Base-by-base conservation (phyloP, 208 protist species). In the Trypanosoma mega region DNA sequence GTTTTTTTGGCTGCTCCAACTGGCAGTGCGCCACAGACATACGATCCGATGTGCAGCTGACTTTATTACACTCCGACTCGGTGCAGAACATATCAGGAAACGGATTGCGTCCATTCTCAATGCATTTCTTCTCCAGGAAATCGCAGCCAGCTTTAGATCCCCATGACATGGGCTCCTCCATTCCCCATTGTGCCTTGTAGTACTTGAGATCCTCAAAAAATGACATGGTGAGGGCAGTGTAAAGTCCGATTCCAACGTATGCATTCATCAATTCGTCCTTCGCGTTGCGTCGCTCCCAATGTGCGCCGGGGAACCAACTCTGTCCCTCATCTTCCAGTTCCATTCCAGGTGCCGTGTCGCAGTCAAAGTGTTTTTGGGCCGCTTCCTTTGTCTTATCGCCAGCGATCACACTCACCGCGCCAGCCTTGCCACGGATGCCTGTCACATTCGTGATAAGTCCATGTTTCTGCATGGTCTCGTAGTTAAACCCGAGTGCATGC, bases 401-500 rank as follows among this genome's bases (percentile, higher is more conserved):
- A 16, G 60, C 55, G 5, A 21, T 56, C 9, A 75, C 36, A 3
- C 51, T 45, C 30, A 70, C 30, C 14, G 0, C 5, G 11, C 27
- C 4, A 11, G 18, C 0, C 57, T 59, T 72, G 3, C 60, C 59
- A 7, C 58, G 68, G 14, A 62, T 1, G 14, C 12, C 29, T 23
- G 2, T 8, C 7, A 54, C 36, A 0, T 30, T 37, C 12, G 8
- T 26, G 14, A 69, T 3, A 59, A 69, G 68, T 0, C 12, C 27
- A 1, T 1, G 31, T 24, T 3, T 14, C 51, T 34, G 30, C 52
- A 58, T 58, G 2, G 1, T 0, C 20, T 31, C n/a, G 9, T 46
- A 45, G 20, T 26, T 39, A 41, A 34, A 24, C 9, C 87, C 92
- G 12, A 97, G 62, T 34, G 86, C 76, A 72, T 95, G 87, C 5